phyloP scores from a whole-genome alignment of 2,329 filamentous ascomycete species.

The Pseudocercospora fijiensis region DNA sequence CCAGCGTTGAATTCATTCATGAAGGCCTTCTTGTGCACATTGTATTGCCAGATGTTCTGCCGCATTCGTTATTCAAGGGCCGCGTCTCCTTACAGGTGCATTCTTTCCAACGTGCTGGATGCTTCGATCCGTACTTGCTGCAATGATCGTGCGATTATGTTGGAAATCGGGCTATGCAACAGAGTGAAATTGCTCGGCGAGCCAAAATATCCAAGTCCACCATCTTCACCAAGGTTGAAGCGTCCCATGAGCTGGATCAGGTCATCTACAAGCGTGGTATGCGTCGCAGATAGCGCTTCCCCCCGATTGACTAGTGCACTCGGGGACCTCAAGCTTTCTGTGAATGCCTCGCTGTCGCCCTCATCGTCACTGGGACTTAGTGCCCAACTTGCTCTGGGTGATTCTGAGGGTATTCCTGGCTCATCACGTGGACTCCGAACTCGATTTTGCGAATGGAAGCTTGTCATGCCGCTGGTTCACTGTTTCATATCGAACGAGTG shows the following conservation, averaged over 20 bases:
- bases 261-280: not conserved
- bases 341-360: too few species aligned
- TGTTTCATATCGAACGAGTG: not conserved
- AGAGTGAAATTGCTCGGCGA: not conserved
- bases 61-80: not conserved
- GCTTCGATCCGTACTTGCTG: not conserved
- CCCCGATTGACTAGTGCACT: too few species aligned
- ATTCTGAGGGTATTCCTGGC: too few species aligned
- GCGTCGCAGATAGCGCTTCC: not conserved
- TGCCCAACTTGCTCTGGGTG: too few species aligned
- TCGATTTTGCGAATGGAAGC: not conserved
- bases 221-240: not conserved
- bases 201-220: not conserved
- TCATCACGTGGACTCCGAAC: not conserved
- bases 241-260: not conserved
- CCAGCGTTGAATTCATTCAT: not conserved
- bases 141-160: too few species aligned
- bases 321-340: too few species aligned
- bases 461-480: not conserved
- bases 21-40: not conserved
- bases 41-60: not conserved
- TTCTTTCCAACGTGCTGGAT: not conserved
- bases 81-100: not conserved
- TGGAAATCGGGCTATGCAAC: not conserved
- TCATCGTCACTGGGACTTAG: too few species aligned